Evolutionary conservation across 2,329 filamentous ascomycete genomes (phyloP).

Genomic region (Calonectria hongkongensis): DNA sequence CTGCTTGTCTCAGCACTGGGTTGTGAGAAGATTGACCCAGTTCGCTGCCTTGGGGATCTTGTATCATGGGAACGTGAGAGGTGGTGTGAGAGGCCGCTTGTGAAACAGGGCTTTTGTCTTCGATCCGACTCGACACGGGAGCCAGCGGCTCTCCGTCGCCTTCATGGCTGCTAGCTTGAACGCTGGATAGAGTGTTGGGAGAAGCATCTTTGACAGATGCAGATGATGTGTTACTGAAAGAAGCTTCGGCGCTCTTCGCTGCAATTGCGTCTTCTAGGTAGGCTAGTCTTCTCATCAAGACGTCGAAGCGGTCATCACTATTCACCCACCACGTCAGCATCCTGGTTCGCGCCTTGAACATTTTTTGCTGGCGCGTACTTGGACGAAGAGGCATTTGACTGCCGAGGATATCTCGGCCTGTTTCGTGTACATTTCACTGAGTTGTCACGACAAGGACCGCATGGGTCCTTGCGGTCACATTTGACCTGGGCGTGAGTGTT

Average conservation of each 20-base stretch:
- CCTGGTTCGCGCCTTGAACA: background rate
- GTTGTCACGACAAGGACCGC: conserved; percentile 14
- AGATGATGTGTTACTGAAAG: background rate
- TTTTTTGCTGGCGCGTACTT: background rate
- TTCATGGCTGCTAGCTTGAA: background rate
- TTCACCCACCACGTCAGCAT: background rate
- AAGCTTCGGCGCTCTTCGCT: background rate
- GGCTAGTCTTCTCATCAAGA: conserved; percentile 15
- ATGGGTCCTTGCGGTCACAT: conserved; percentile 31
- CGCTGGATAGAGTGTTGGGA: background rate
- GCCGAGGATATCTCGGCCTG: conserved; percentile 7
- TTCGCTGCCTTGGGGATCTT: background rate
- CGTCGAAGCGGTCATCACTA: conserved; percentile 23
- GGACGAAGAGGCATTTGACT: background rate
- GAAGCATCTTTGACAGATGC: conserved; percentile 1
- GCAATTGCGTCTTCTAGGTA: conserved; percentile 15
- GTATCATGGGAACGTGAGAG: background rate
- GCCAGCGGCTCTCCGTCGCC: background rate
- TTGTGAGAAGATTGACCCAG: background rate
- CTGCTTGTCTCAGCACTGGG: conserved; percentile 20
- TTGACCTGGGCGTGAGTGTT: conserved; percentile 12
- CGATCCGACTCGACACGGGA: background rate
- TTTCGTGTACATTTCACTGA: conserved; percentile 15
- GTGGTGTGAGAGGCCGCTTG: background rate
- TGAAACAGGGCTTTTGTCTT: background rate